These are phyloP conservation scores for Ophiostoma ulmi DNA, from an alignment of 2,329 filamentous ascomycete genomes.

Conservation along the genomic window DNA sequence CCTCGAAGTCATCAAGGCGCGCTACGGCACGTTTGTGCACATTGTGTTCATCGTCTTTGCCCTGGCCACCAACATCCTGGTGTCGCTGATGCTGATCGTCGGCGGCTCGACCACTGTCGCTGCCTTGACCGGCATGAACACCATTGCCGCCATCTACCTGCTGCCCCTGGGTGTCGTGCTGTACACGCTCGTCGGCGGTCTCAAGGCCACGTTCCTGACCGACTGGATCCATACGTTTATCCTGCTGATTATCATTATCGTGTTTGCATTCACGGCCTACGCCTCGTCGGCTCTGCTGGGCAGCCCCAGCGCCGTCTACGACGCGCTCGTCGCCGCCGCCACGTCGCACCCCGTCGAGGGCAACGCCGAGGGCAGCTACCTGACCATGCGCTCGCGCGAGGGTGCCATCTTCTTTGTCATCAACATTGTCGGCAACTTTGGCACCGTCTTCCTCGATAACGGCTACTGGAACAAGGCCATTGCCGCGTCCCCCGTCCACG, in stretches of 20 bases:
- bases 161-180: conserved; percentile 74
- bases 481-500: conserved; percentile 76
- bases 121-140: conserved; percentile 67
- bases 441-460: conserved; percentile 79
- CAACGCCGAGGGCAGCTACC: conserved; percentile 74
- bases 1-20: conserved; percentile 74
- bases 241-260: conserved; percentile 75
- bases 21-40: conserved; percentile 69
- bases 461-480: conserved; percentile 94
- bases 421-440: conserved; percentile 68
- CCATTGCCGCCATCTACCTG: conserved; percentile 77
- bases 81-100: conserved; percentile 83
- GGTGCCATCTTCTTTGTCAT: conserved; percentile 89
- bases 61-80: conserved; percentile 77
- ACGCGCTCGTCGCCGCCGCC: conserved; percentile 66
- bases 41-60: conserved; percentile 77
- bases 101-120: conserved; percentile 72
- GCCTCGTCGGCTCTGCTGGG: conserved; percentile 67
- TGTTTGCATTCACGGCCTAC: conserved; percentile 79
- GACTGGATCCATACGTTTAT: conserved; percentile 85
- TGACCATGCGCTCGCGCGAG: conserved; percentile 78
- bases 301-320: conserved; percentile 71
- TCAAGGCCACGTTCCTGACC: conserved; percentile 83
- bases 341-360: conserved; percentile 68
- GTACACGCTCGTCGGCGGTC: conserved; percentile 72